These are phyloP conservation scores for Picea abies DNA, from an alignment of 83 land plant species.

Conservation along the genomic window DNA sequence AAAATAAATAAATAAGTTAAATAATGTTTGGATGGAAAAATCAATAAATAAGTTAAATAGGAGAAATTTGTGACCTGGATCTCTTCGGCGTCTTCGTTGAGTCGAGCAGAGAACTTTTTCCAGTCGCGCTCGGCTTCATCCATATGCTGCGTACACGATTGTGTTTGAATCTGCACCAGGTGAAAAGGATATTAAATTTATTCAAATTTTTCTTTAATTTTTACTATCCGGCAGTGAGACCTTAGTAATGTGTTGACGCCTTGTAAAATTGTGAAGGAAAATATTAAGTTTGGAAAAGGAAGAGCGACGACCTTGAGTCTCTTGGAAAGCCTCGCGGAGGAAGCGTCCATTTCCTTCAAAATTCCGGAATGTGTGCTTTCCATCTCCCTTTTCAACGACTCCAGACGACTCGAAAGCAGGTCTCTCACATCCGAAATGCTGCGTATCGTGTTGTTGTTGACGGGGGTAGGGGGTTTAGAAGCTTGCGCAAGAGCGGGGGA, in stretches of 20 bases:
- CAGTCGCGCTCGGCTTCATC: conserved; percentile 23
- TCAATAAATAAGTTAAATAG: too few relatives aligned
- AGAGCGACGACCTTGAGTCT: conserved; percentile 40
- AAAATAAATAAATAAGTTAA: too few relatives aligned
- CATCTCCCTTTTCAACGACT: conserved; percentile 38
- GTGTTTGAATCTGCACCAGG: conserved; percentile 21
- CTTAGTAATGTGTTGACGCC: too few relatives aligned
- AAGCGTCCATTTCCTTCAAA: conserved; percentile 49
- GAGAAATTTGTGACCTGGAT: conserved; percentile 3
- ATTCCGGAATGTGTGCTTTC: conserved; percentile 43
- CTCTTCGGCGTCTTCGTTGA: conserved; percentile 6
- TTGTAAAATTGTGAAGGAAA: too few relatives aligned
- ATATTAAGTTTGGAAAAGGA: too few relatives aligned
- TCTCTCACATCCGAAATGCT: conserved; percentile 37
- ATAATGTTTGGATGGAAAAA: too few relatives aligned
- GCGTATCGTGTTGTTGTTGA: not conserved
- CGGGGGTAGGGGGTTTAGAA: not conserved
- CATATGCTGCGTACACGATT: not conserved
- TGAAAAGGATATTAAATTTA: not conserved
- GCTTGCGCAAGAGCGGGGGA: not conserved
- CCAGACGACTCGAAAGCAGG: conserved; percentile 24
- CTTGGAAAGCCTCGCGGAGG: conserved; percentile 41
- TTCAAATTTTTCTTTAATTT: too few relatives aligned
- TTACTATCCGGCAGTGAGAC: too few relatives aligned
- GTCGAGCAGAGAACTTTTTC: conserved; percentile 7